Conservation (phyloP, 345 rosid genomes). For the Bruguiera gymnorhiza region DNA sequence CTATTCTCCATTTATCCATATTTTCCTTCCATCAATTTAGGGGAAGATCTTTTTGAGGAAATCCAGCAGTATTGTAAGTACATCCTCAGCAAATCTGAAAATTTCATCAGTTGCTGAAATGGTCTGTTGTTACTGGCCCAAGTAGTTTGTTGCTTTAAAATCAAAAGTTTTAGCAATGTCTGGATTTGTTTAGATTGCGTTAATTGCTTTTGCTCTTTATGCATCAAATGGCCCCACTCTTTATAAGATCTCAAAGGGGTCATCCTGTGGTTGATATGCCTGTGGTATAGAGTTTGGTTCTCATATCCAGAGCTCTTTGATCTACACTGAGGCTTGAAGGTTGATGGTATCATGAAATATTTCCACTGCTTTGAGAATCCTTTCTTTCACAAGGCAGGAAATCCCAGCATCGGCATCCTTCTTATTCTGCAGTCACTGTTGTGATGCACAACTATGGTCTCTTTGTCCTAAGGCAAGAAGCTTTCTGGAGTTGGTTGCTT, state of each 20-base stretch:
- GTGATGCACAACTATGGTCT: not conserved
- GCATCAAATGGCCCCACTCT: not conserved
- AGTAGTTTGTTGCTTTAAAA: not conserved
- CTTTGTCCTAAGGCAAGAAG: slow-evolving; percentile 4
- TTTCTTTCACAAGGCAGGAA: not conserved
- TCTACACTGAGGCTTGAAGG: not conserved
- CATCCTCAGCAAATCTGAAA: not conserved
- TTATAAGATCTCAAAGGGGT: not conserved
- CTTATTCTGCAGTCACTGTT: not conserved
- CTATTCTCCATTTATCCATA: too few relatives aligned
- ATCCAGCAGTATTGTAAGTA: not conserved
- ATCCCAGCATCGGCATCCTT: not conserved
- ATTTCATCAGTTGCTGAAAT: not conserved
- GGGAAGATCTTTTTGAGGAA: not conserved
- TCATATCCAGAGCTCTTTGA: not conserved
- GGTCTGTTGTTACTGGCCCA: not conserved
- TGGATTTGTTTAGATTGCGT: not conserved
- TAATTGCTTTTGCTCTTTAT: not conserved
- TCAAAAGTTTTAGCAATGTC: not conserved
- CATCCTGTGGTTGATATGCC: not conserved
- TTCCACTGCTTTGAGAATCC: not conserved
- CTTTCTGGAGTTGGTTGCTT: not conserved
- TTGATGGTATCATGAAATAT: not conserved
- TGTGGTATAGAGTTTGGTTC: not conserved
- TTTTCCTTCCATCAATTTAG: not conserved